These are phyloP conservation scores for Stramenopiles sp. DNA, from an alignment of 352 stramenopile species.

Conservation along the genomic window DNA sequence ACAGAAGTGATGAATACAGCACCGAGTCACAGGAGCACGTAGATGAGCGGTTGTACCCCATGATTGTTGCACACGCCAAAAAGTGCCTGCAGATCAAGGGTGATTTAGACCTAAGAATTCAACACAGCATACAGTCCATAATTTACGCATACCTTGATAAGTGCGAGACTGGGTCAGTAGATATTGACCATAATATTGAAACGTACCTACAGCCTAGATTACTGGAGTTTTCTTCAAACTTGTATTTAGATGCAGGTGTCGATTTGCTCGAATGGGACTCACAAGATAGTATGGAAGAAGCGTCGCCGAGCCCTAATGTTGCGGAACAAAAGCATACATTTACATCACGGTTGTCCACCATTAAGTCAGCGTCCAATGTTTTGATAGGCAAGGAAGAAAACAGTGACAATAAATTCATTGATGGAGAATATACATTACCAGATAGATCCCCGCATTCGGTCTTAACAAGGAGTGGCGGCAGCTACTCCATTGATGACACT, in stretches of 20 bases:
- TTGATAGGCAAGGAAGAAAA: neutral
- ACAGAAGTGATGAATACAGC: neutral
- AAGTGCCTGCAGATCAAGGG: neutral
- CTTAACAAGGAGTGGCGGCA: neutral
- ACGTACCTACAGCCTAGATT: neutral
- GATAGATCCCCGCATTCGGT: neutral
- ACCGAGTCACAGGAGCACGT: neutral
- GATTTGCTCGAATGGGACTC: neutral
- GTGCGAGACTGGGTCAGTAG: neutral
- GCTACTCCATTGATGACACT: neutral
- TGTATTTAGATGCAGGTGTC: neutral
- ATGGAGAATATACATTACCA: neutral
- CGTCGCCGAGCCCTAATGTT: too few species aligned
- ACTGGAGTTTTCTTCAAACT: neutral
- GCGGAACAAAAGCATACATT: too few species aligned
- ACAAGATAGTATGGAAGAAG: too few species aligned
- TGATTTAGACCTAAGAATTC: neutral
- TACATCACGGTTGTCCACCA: too few species aligned
- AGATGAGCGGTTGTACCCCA: neutral
- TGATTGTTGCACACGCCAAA: neutral
- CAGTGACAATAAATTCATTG: neutral
- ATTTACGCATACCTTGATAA: neutral
- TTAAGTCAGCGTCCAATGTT: too few species aligned
- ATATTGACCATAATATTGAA: neutral
- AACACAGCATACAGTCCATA: neutral